Evolutionary conservation across 805 yeast genomes (phyloP), one percentile per base, ranked within the genome.

Genomic region (Monosporozyma servazzii): DNA sequence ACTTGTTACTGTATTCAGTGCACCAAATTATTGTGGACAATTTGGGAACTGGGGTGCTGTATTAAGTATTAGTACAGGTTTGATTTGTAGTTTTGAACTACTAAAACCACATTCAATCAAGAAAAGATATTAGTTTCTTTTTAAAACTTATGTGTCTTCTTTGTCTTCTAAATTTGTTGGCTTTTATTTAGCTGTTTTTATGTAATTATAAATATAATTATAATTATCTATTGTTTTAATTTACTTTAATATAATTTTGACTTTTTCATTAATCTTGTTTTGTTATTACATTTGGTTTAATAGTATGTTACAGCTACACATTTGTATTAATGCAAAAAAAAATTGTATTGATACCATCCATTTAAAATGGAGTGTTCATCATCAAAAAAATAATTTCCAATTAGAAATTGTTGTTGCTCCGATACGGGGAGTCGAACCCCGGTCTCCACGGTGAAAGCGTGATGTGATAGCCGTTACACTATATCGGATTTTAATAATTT

Each of bases 11-110:
- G 79, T 86, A 1, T 86, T 86, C 59, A 77, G 82, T 56, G 95
- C 93, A 3, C 95, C 95, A 5, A 86, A 86, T 64, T 86, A 86
- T 61, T 84, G 90, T 70, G 90, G 90, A 8, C 89, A 84, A 63
- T 84, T 84, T 67, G 80, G 82, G 58, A 84, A 84, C 61, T 84
- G 83, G 79, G 90, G 90, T 15, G 89, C 89, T 2, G 83, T 84
- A 18, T 82, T 84, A 87, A 77, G 81, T 60, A 87, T 84, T 21
- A 83, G 81, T 57, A 80, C 81, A 54, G 76, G 76, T 25, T 69
- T 84, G 58, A 79, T 81, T 69, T 84, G 90, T 60, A 80, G 86
- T 40, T 84, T 84, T 67, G 89, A 84, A 61, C 70, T 84, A 59
- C 67, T 84, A 49, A 83, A 83, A 63, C 88, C 89, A 5, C 68